A percentile compares a stretch with the other conserved stretches of the same genome.
Evolutionary conservation across 306 rosid species (phyloP).

Genomic region (Cicer yamashitae): DNA sequence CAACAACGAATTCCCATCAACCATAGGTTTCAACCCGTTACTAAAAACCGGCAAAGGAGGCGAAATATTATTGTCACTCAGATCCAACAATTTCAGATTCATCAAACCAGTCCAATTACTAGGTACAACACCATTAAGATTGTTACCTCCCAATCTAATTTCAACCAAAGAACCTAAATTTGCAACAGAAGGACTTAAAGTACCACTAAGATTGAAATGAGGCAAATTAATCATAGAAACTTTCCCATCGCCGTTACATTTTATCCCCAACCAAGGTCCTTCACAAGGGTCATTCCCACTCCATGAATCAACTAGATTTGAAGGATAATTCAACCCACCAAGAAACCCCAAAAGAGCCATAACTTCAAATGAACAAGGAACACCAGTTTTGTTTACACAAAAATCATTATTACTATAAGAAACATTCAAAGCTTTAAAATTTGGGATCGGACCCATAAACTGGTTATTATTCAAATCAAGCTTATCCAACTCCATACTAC

Average conservation of each 20-base stretch:
- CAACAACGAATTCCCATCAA: conserved; percentile 54
- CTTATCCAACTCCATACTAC: conserved; percentile 53
- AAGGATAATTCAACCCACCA: conserved; percentile 70
- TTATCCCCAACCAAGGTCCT: conserved; percentile 76
- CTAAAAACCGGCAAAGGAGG: conserved; percentile 80
- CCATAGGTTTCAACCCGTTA: conserved; percentile 54
- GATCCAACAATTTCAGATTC: conserved; percentile 69
- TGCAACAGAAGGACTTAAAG: conserved; percentile 82
- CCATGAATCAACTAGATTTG: conserved; percentile 66
- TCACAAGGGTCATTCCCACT: conserved; percentile 74
- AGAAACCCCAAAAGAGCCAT: conserved; percentile 76
- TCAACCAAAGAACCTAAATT: conserved; percentile 64
- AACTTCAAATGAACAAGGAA: conserved; percentile 72
- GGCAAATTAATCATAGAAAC: conserved; percentile 76
- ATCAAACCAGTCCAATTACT: conserved; percentile 71
- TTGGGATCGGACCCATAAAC: conserved; percentile 87
- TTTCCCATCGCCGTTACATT: conserved; percentile 56
- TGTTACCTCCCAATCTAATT: conserved; percentile 65
- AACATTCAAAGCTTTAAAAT: conserved; percentile 57
- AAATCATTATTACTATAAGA: conserved; percentile 52
- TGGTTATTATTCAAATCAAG: conserved; percentile 82
- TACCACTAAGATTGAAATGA: conserved; percentile 63
- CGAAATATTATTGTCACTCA: conserved; percentile 74
- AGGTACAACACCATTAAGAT: conserved; percentile 70
- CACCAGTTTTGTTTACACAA: conserved; percentile 60